Evolutionary conservation across 2,329 filamentous ascomycete species (phyloP), one percentile per base, ranked within the genome.

Genomic region (Pleomassaria siparia): DNA sequence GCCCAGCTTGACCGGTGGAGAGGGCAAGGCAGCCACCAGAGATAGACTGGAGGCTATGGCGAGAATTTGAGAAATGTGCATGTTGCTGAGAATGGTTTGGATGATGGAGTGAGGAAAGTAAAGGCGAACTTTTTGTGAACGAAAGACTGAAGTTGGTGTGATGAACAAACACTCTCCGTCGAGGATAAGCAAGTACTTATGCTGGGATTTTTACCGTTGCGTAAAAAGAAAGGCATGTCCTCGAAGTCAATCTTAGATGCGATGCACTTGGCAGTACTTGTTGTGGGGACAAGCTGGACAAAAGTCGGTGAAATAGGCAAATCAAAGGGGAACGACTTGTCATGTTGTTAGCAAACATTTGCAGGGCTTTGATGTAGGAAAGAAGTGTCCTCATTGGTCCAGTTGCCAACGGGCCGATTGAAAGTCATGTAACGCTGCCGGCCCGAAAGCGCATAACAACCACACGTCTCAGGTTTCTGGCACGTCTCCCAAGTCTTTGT

Each of bases 1-100:
- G 7, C 51, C 43, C 6, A 66, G 39, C 11, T n/a, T 35, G 21
- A 66, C 44, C 20, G 50, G 45, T 10, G 56, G 47, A 1, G 48
- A 43, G 5, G 58, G 56, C 24, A 53, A 49, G 3, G 61, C 62
- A 13, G 51, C 47, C 8, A 55, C 48, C 29, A 53, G 50, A 20
- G 52, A 58, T 20, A 49, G 45, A 15, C 30, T 37, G n/a, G 30
- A 44, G 16, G 46, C 47, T n/a, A 62, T 37, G n/a, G 51, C 43
- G 16, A 58, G 25, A 18, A 51, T 9, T 39, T 53, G 43, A 26
- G 51, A 47, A 43, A 61, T 51, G 22, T 56, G 54, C 62, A 65
- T 65, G 4, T 16, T 55, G 12, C n/a, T 46, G 53, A 45, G 15
- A 45, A 36, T 35, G 21, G 47, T 32, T 4, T 10, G 18, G 33